phyloP scores from a whole-genome alignment of 306 rosid genomes.

The Oemleria cerasiformis region DNA sequence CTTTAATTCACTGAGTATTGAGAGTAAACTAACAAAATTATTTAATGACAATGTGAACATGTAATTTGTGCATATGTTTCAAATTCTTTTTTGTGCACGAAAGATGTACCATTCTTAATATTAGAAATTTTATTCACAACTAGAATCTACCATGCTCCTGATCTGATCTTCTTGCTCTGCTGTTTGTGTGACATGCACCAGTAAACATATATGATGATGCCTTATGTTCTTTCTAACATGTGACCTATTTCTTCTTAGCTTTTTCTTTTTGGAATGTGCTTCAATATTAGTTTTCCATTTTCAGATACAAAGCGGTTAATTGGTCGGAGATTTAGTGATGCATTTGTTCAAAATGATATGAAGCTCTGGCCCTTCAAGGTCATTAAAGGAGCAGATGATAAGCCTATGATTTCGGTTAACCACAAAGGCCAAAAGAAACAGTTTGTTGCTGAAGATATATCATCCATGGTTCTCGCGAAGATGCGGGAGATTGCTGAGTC shows the following conservation, averaged over 20 bases:
- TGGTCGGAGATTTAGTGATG: neutral
- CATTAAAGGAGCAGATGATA: neutral
- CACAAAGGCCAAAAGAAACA: neutral
- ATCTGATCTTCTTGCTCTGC: too few relatives aligned
- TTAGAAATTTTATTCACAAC: too few relatives aligned
- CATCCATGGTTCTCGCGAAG: neutral
- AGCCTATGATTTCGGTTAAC: conserved; percentile 14
- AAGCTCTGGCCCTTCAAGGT: conserved; percentile 18
- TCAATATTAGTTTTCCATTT: neutral
- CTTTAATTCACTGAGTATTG: too few relatives aligned
- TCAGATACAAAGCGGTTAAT: conserved; percentile 7
- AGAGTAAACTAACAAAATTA: too few relatives aligned
- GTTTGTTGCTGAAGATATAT: neutral
- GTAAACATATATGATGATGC: too few relatives aligned
- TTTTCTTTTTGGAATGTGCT: neutral
- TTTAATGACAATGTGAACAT: too few relatives aligned
- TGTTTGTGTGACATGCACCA: too few relatives aligned
- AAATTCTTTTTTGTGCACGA: too few relatives aligned
- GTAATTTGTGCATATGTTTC: too few relatives aligned
- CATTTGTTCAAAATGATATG: conserved; percentile 9
- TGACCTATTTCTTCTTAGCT: neutral
- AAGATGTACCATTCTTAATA: too few relatives aligned
- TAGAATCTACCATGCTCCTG: too few relatives aligned
- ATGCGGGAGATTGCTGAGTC: too few relatives aligned
- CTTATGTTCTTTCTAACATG: neutral